Evolutionary conservation across 352 stramenopile genomes (phyloP).

Genomic region (Pythium pyrilobum): DNA sequence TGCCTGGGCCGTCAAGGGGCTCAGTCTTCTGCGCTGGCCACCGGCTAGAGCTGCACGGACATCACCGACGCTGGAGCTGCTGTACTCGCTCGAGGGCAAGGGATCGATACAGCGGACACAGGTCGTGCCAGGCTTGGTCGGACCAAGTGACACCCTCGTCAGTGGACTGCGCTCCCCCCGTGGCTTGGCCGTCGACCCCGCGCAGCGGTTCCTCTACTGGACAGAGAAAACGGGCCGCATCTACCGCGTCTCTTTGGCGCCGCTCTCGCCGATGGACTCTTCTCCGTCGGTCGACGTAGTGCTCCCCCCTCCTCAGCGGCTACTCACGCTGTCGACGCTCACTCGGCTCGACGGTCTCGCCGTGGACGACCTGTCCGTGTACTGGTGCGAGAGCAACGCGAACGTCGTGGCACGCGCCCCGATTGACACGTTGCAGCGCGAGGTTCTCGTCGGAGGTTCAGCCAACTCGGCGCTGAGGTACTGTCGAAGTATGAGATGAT

Average conservation of each 20-base stretch:
- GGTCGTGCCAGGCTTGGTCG: background rate
- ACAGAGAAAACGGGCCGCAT: constrained; percentile 68
- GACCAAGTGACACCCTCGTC: constrained; percentile 19
- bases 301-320: constrained; percentile 11
- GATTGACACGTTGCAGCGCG: constrained; percentile 33
- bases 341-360: constrained; percentile 58
- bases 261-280: background rate
- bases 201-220: constrained; percentile 43
- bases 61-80: constrained; percentile 19
- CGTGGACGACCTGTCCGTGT: constrained; percentile 34
- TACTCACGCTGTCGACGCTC: constrained; percentile 36
- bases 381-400: constrained; percentile 67
- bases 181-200: constrained; percentile 36
- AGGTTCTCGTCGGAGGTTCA: constrained; percentile 46
- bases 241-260: constrained; percentile 18
- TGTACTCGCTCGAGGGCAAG: constrained; percentile 58
- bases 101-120: constrained; percentile 33
- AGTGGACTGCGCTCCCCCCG: constrained; percentile 39
- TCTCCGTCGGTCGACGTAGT: background rate
- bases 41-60: background rate
- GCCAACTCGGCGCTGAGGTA: constrained; percentile 56
- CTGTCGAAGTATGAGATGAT: too few species aligned
- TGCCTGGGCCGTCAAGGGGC: constrained; percentile 48
- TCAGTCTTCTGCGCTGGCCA: constrained; percentile 23
- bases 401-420: constrained; percentile 52